Conservation (phyloP, 2,329 filamentous ascomycete species). For the Chalaropsis ovoidea region DNA sequence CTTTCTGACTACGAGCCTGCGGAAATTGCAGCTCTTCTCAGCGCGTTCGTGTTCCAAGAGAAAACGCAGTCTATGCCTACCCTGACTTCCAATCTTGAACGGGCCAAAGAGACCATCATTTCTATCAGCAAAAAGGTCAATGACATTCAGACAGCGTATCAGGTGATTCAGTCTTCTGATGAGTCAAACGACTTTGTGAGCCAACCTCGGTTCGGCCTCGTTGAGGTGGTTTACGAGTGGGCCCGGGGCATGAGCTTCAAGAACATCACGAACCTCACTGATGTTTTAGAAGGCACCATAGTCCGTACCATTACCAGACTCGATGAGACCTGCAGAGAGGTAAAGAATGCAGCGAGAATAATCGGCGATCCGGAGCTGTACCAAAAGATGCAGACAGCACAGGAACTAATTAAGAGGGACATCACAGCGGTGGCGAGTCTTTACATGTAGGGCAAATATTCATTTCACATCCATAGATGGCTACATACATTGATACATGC, state of each 20-base stretch:
- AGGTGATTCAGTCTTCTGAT: constrained; percentile 82
- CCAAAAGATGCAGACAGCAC: constrained; percentile 91
- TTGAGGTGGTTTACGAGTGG: constrained; percentile 99
- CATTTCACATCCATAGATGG: background rate
- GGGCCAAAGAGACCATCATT: constrained; percentile 75
- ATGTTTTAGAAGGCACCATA: constrained; percentile 94
- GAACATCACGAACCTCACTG: constrained; percentile 89
- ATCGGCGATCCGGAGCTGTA: constrained; percentile 90
- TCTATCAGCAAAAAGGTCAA: constrained; percentile 89
- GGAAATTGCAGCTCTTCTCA: constrained; percentile 89
- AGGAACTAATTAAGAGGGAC: constrained; percentile 95
- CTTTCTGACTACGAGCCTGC: constrained; percentile 90
- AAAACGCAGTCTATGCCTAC: constrained; percentile 77
- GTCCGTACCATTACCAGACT: constrained; percentile 86
- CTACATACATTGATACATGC: too few species aligned
- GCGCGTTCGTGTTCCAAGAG: constrained; percentile 94
- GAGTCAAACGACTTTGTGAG: constrained; percentile 88
- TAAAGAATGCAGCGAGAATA: constrained; percentile 91
- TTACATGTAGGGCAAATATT: constrained; percentile 55
- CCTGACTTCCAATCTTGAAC: constrained; percentile 70
- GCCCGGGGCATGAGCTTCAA: constrained; percentile 96
- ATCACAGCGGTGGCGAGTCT: constrained; percentile 82
- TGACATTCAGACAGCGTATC: constrained; percentile 73
- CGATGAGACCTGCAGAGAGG: constrained; percentile 92
- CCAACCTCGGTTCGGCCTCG: constrained; percentile 78